Percentiles rank a stretch among this genome's conserved stretches.
Evolutionary conservation across 208 protist species (phyloP).

Genomic region (Leishmania major): DNA sequence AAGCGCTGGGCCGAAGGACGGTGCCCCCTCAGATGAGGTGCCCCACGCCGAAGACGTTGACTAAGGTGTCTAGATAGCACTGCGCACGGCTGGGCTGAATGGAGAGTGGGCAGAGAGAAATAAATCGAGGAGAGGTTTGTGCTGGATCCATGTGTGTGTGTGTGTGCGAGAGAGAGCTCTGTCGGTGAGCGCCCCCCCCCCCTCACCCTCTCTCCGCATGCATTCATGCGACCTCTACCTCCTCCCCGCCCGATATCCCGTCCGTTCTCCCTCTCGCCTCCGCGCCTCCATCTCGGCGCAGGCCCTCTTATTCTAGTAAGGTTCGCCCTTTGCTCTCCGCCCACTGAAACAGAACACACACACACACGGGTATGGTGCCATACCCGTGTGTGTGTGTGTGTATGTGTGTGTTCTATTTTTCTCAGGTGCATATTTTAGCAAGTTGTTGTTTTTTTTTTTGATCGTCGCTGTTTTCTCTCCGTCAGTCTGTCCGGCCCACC

Average conservation of each 20-base stretch:
- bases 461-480: not conserved
- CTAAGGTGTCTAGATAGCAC: slow-evolving; percentile 14
- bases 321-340: no score
- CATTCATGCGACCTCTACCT: not conserved
- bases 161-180: not conserved
- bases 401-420: no score
- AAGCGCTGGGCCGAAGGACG: slow-evolving; percentile 14
- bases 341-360: no score
- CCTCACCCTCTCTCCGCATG: not conserved
- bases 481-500: not conserved
- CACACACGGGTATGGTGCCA: not conserved
- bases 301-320: no score
- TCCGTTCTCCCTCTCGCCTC: not conserved
- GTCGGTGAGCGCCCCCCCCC: not conserved
- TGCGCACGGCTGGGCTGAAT: not conserved
- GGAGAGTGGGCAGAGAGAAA: not conserved
- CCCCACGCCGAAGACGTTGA: slow-evolving; percentile 61
- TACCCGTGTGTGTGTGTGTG: not conserved
- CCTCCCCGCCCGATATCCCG: not conserved
- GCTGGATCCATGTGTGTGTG: no score
- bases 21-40: slow-evolving; percentile 11
- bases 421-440: not conserved
- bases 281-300: no score
- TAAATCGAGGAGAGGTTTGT: not conserved
- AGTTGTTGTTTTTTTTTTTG: not conserved